A percentile compares a stretch with the other conserved stretches of the same genome.
Conservation (phyloP, 805 yeast species). For the Kodamaea jinghongensis region DNA sequence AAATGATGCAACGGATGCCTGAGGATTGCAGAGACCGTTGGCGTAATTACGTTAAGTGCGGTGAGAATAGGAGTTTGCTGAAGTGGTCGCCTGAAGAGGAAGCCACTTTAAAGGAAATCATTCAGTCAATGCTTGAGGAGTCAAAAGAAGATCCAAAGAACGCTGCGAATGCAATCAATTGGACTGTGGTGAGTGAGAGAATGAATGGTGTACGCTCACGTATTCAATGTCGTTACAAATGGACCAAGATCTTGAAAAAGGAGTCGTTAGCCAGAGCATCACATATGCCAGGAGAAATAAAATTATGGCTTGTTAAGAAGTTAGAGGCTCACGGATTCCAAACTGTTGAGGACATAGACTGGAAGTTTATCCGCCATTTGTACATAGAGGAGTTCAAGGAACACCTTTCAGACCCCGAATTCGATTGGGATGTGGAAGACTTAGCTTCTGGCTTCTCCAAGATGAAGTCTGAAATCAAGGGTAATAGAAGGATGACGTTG, state of each 20-base stretch:
- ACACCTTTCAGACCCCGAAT: conserved; percentile 10
- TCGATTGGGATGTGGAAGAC: conserved; percentile 59
- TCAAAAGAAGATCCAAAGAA: neutral
- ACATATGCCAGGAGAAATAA: conserved; percentile 32
- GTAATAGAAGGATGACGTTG: conserved; percentile 20
- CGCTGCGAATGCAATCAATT: conserved; percentile 55
- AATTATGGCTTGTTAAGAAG: conserved; percentile 36
- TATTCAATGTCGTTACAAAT: conserved; percentile 92
- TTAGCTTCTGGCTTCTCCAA: conserved; percentile 60
- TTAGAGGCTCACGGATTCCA: conserved; percentile 26
- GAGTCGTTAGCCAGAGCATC: conserved; percentile 39
- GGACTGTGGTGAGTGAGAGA: conserved; percentile 87
- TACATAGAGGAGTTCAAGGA: conserved; percentile 27
- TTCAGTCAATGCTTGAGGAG: conserved; percentile 42
- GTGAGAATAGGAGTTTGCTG: conserved; percentile 66
- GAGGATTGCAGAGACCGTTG: conserved; percentile 97
- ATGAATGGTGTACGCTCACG: conserved; percentile 89
- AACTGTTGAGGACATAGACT: conserved; percentile 29
- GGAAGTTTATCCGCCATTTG: conserved; percentile 31
- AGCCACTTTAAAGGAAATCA: conserved; percentile 51
- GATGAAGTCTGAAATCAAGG: conserved; percentile 52
- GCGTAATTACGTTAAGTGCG: conserved; percentile 95
- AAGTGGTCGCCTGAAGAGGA: conserved; percentile 84
- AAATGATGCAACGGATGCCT: conserved; percentile 85
- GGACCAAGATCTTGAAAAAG: conserved; percentile 77